Evolutionary conservation across 495 filamentous ascomycete species (phyloP).

Genomic region (Lasiosphaeris hirsuta): DNA sequence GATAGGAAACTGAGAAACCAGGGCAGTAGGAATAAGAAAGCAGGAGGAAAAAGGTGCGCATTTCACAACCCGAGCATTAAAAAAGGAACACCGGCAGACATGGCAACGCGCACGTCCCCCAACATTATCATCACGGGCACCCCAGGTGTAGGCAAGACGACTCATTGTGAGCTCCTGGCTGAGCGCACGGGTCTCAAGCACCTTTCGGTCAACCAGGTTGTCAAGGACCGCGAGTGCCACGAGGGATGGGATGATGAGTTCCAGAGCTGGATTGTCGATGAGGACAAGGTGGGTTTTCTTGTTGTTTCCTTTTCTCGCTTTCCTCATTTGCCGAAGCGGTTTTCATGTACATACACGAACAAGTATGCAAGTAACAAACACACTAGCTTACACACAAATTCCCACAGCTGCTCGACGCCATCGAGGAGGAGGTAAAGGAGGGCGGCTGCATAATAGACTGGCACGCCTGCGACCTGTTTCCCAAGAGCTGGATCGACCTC

Average conservation of each 20-base stretch:
- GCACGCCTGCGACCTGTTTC: constrained; percentile 97
- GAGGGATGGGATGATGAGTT: constrained; percentile 82
- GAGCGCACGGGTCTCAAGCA: constrained; percentile 63
- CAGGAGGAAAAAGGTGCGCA: too few relatives aligned
- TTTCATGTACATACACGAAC: not conserved
- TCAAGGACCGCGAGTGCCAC: constrained; percentile 78
- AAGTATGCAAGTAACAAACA: not conserved
- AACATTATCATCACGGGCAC: constrained; percentile 96
- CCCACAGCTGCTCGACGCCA: constrained; percentile 73
- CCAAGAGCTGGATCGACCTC: constrained; percentile 89
- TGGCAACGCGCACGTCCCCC: constrained; percentile 55
- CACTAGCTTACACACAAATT: not conserved
- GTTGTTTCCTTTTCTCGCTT: constrained; percentile 13
- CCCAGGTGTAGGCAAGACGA: constrained; percentile 92
- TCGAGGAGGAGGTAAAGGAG: constrained; percentile 74
- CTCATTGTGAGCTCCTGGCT: constrained; percentile 76
- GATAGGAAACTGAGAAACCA: too few relatives aligned
- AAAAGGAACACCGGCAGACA: constrained; percentile 24
- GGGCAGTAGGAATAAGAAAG: too few relatives aligned
- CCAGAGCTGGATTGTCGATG: constrained; percentile 90
- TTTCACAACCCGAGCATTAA: constrained; percentile 9
- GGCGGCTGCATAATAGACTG: constrained; percentile 95
- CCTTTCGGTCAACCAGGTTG: constrained; percentile 83
- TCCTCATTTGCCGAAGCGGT: not conserved
- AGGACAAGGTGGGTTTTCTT: constrained; percentile 74